Evolutionary conservation across 352 stramenopile species (phyloP).

Genomic region (Aphanomyces euteiches): DNA sequence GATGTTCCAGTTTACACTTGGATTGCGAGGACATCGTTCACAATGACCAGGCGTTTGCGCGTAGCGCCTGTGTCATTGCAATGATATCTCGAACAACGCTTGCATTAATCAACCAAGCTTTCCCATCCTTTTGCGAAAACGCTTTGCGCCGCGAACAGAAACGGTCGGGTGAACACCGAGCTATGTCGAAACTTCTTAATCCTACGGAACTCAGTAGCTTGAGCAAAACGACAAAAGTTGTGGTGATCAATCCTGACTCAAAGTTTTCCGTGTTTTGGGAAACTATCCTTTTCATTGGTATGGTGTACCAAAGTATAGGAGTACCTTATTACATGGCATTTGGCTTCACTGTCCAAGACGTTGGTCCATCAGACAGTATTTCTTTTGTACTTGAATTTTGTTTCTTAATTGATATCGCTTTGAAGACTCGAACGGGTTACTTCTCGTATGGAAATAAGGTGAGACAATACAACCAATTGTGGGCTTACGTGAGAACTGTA

Average conservation of each 20-base stretch:
- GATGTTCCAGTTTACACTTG: slow-evolving; percentile 12
- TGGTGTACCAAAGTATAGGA: slow-evolving; percentile 26
- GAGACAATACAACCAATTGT: not conserved
- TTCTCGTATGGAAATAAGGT: slow-evolving; percentile 67
- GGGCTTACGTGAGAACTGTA: not conserved
- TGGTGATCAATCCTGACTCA: slow-evolving; percentile 26
- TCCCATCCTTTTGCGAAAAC: slow-evolving; percentile 14
- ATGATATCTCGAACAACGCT: slow-evolving; percentile 19
- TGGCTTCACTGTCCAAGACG: slow-evolving; percentile 11
- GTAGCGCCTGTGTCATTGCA: slow-evolving; percentile 21
- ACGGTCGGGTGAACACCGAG: slow-evolving; percentile 1
- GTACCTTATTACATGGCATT: slow-evolving; percentile 30
- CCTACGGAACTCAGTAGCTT: not conserved
- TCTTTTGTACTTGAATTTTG: slow-evolving; percentile 44
- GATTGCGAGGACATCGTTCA: slow-evolving; percentile 25
- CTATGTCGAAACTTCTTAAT: slow-evolving; percentile 19
- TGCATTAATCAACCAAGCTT: slow-evolving; percentile 5
- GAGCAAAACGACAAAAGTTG: not conserved
- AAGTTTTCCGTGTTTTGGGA: slow-evolving; percentile 29
- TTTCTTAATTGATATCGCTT: slow-evolving; percentile 51
- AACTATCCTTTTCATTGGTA: slow-evolving; percentile 28
- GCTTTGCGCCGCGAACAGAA: not conserved
- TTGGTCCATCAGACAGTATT: slow-evolving; percentile 28
- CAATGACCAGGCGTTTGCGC: slow-evolving; percentile 12
- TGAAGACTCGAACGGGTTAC: slow-evolving; percentile 49